phyloP scores from a whole-genome alignment of 768 basidiomycete species.

The Pilatotrama ljubarskyi region DNA sequence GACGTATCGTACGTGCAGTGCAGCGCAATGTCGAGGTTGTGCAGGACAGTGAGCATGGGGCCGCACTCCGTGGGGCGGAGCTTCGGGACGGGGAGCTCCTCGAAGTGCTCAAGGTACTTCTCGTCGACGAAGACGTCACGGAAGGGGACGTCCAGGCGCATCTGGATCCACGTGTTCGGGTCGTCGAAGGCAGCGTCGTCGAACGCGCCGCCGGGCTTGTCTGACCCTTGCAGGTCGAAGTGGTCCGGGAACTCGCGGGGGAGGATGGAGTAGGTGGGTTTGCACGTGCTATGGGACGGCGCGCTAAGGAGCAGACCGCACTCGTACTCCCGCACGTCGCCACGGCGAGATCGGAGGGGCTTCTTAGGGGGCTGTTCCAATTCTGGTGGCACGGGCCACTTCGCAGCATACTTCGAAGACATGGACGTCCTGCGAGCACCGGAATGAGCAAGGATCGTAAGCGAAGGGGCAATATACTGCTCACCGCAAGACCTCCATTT shows the following conservation, averaged over 20 bases:
- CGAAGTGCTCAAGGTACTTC: slow-evolving; percentile 12
- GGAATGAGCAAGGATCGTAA: not conserved
- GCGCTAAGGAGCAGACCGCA: slow-evolving; percentile 39
- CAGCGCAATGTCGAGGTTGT: slow-evolving; percentile 55
- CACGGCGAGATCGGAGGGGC: slow-evolving; percentile 57
- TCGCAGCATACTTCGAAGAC: slow-evolving; percentile 42
- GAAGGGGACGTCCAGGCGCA: slow-evolving; percentile 58
- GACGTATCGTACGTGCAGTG: slow-evolving; percentile 55
- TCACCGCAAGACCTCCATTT: slow-evolving; percentile 69
- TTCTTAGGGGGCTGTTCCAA: slow-evolving; percentile 63
- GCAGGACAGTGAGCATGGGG: slow-evolving; percentile 59
- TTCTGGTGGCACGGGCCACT: slow-evolving; percentile 57
- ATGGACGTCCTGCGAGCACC: slow-evolving; percentile 39
- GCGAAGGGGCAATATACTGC: slow-evolving; percentile 21
- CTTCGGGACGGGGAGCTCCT: slow-evolving; percentile 42
- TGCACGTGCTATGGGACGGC: slow-evolving; percentile 29
- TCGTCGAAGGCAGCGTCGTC: slow-evolving; percentile 28
- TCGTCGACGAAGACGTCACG: slow-evolving; percentile 27
- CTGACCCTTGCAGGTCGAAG: slow-evolving; percentile 50
- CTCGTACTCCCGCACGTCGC: slow-evolving; percentile 46
- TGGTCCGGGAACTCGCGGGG: slow-evolving; percentile 45
- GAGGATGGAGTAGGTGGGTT: slow-evolving; percentile 52
- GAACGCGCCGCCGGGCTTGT: slow-evolving; percentile 43
- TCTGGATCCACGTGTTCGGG: slow-evolving; percentile 52
- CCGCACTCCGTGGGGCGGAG: slow-evolving; percentile 49